Percentiles rank a stretch among this genome's conserved stretches.
These are phyloP conservation scores for Wallacemonas sp. DNA, from an alignment of 208 protist species.

Conservation along the genomic window DNA sequence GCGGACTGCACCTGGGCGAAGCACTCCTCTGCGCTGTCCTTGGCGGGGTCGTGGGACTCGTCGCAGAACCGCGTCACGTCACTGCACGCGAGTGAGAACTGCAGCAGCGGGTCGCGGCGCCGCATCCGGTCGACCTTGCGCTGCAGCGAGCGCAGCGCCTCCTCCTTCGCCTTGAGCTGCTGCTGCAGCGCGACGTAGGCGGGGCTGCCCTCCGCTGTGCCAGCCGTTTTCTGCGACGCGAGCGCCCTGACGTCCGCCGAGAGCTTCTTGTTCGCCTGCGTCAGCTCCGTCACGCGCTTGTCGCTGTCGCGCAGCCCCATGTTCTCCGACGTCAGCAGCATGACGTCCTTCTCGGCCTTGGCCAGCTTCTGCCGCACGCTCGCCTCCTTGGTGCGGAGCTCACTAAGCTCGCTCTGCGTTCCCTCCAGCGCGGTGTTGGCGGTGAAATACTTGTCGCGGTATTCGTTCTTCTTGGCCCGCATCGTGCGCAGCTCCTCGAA, in stretches of 20 bases:
- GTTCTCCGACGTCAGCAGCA: constrained; percentile 88
- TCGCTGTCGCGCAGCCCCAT: constrained; percentile 74
- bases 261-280: constrained; percentile 44
- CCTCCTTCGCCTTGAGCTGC: constrained; percentile 59
- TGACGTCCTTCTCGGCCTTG: constrained; percentile 76
- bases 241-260: constrained; percentile 36
- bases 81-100: constrained; percentile 86
- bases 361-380: constrained; percentile 63
- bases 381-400: constrained; percentile 37
- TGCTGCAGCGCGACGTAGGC: constrained; percentile 46
- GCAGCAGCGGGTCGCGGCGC: constrained; percentile 70
- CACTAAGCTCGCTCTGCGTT: constrained; percentile 30
- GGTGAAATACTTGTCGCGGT: constrained; percentile 61
- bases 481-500: constrained; percentile 79
- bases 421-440: constrained; percentile 33
- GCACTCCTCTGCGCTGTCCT: constrained; percentile 50
- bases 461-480: constrained; percentile 80
- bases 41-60: constrained; percentile 22
- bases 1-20: constrained; percentile 47
- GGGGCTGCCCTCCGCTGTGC: constrained; percentile 27
- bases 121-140: constrained; percentile 84
- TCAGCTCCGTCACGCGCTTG: constrained; percentile 54
- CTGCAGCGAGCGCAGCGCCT: constrained; percentile 70
- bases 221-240: constrained; percentile 24
- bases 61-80: constrained; percentile 62